Evolutionary conservation across 2,329 filamentous ascomycete species (phyloP).

Genomic region (Diaporthe ilicicola): DNA sequence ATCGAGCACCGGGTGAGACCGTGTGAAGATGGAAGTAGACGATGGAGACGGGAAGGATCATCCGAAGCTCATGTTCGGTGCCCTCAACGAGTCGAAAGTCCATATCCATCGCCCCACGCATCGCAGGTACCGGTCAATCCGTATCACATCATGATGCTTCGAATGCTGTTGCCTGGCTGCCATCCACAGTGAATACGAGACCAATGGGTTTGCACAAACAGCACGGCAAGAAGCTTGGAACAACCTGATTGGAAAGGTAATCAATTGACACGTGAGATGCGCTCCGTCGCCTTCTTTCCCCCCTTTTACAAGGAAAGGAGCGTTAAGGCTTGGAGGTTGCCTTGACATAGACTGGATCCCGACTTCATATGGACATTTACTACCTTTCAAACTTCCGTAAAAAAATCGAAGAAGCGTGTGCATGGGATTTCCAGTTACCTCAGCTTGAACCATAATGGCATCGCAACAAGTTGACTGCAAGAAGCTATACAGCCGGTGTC

Average conservation of each 20-base stretch:
- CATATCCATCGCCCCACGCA: neutral
- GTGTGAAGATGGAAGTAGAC: neutral
- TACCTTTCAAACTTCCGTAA: neutral
- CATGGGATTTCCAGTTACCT: neutral
- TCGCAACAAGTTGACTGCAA: neutral
- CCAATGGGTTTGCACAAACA: neutral
- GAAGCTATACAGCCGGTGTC: neutral
- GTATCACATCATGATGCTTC: neutral
- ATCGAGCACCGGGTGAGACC: neutral
- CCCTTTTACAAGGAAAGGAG: neutral
- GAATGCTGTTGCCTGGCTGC: conserved; percentile 13
- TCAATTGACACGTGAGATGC: neutral
- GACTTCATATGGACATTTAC: neutral
- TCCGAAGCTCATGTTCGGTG: neutral
- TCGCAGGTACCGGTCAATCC: neutral
- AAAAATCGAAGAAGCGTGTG: neutral
- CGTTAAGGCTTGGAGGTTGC: neutral
- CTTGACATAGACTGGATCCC: neutral
- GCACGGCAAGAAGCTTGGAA: neutral
- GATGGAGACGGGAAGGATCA: neutral
- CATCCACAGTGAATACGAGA: neutral
- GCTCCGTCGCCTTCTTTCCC: too few species aligned
- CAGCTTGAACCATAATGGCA: neutral
- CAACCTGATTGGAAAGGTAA: neutral
- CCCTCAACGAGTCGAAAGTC: neutral